Percentiles rank a stretch among this genome's conserved stretches.
These are phyloP conservation scores for Xylaria sp. DNA, from an alignment of 2,329 filamentous ascomycete genomes.

Conservation along the genomic window DNA sequence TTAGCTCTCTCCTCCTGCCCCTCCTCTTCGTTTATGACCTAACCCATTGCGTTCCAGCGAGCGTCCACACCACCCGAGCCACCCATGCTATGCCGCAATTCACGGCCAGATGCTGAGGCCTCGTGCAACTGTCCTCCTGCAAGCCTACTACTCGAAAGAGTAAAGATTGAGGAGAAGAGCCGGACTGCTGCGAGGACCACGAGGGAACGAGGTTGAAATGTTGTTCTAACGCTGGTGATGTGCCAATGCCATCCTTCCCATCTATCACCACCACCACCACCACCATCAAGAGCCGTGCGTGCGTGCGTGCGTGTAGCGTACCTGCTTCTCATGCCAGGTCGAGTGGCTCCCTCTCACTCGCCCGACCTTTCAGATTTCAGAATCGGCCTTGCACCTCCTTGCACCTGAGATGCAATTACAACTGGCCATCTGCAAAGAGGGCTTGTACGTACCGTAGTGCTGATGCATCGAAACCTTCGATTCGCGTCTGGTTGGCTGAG, in stretches of 20 bases:
- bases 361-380: constrained; percentile 33
- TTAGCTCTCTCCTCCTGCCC: constrained; percentile 34
- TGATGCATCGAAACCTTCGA: constrained; percentile 41
- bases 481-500: constrained; percentile 39
- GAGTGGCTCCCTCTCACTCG: constrained; percentile 40
- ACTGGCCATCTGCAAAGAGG: constrained; percentile 42
- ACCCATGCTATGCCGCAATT: constrained; percentile 36
- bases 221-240: background rate
- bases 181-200: constrained; percentile 17
- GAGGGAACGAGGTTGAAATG: constrained; percentile 34
- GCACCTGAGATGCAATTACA: constrained; percentile 43
- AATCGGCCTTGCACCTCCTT: constrained; percentile 31
- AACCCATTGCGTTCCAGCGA: constrained; percentile 34
- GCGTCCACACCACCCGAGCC: constrained; percentile 43
- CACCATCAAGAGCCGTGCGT: constrained; percentile 10
- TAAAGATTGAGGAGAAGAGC: constrained; percentile 34
- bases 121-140: constrained; percentile 46
- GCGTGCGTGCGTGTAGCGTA: constrained; percentile 38
- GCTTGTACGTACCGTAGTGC: constrained; percentile 37
- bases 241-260: constrained; percentile 32
- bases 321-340: constrained; percentile 46
- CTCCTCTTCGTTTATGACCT: constrained; percentile 41
- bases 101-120: constrained; percentile 46
- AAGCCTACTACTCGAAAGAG: constrained; percentile 36
- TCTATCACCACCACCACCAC: no score